Evolutionary conservation across 2,329 filamentous ascomycete species (phyloP).

Genomic region (Pseudogymnoascus sp.): DNA sequence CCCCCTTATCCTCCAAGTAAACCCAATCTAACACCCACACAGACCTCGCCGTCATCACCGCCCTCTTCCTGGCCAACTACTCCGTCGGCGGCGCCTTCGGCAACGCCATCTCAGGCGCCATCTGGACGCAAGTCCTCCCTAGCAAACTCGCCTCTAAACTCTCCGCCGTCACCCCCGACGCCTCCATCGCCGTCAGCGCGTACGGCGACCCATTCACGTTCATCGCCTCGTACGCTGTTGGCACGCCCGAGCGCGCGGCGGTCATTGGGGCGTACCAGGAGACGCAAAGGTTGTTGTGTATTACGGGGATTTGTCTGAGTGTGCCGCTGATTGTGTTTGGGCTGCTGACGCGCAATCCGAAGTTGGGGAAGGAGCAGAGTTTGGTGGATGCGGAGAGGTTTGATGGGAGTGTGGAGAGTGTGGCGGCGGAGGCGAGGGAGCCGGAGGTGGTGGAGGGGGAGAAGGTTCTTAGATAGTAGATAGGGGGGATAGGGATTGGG

Average conservation of each 20-base stretch:
- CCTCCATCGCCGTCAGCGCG: conserved; percentile 30
- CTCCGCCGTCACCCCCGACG: conserved; percentile 28
- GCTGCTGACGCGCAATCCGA: conserved; percentile 38
- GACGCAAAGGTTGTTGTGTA: conserved; percentile 41
- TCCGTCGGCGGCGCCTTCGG: conserved; percentile 39
- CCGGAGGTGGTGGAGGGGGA: background rate
- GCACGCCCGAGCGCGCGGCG: conserved; percentile 30
- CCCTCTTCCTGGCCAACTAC: conserved; percentile 55
- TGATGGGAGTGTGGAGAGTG: background rate
- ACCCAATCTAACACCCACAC: conserved; percentile 8
- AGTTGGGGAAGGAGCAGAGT: conserved; percentile 23
- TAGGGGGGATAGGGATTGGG: background rate
- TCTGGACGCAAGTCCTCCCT: conserved; percentile 55
- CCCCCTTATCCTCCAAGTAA: background rate
- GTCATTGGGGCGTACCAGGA: conserved; percentile 31
- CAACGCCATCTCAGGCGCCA: conserved; percentile 52
- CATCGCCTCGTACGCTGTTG: conserved; percentile 33
- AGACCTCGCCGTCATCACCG: conserved; percentile 56
- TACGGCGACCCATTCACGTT: conserved; percentile 33
- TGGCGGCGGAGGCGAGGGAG: background rate
- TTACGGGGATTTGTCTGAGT: conserved; percentile 42
- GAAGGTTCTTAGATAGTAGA: background rate
- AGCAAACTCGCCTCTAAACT: conserved; percentile 32
- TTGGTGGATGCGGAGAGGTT: conserved; percentile 11
- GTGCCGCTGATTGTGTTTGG: conserved; percentile 40